Percentiles rank a stretch among this genome's conserved stretches.
These are phyloP conservation scores for Moniliella sp. DNA, from an alignment of 1,284 basidiomycete species.

Conservation along the genomic window DNA sequence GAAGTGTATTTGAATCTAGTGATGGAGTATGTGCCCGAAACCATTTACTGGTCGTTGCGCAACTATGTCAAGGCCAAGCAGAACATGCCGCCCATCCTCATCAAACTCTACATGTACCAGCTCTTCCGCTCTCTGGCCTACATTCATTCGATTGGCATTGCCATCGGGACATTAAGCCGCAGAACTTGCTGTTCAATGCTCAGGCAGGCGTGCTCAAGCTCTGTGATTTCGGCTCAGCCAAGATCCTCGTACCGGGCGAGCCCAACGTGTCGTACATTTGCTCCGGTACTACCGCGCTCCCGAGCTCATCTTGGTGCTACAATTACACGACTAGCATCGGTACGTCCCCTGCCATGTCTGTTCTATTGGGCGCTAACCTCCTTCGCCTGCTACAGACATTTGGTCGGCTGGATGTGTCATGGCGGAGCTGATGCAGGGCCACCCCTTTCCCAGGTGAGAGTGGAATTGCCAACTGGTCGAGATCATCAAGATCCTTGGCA, in stretches of 20 bases:
- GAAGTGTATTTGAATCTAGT: constrained; percentile 99
- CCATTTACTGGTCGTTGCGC: constrained; percentile 89
- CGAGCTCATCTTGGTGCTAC: constrained; percentile 95
- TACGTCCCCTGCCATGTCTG: constrained; percentile 38
- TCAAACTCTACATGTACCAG: constrained; percentile 95
- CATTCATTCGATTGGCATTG: constrained; percentile 77
- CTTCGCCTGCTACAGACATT: constrained; percentile 44
- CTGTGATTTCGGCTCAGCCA: constrained; percentile 93
- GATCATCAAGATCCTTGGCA: constrained; percentile 98
- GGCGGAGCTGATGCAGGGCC: constrained; percentile 97
- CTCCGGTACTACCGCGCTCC: constrained; percentile 98
- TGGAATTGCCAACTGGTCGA: constrained; percentile 95
- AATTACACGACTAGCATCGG: constrained; percentile 99
- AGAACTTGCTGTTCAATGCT: constrained; percentile 94
- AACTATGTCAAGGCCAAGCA: constrained; percentile 99
- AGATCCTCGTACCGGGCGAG: constrained; percentile 89
- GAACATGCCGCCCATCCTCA: constrained; percentile 95
- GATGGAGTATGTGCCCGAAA: constrained; percentile 97
- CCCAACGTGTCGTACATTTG: constrained; percentile 99
- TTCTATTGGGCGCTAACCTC: background rate
- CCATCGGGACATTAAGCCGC: constrained; percentile 96
- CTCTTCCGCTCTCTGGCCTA: constrained; percentile 87
- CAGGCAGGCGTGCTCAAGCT: constrained; percentile 89
- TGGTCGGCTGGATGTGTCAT: constrained; percentile 99
- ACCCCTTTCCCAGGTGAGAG: constrained; percentile 98